Base-by-base conservation (phyloP, 192 early-diverging fungal genomes). In the Lobosporangium transversale region DNA sequence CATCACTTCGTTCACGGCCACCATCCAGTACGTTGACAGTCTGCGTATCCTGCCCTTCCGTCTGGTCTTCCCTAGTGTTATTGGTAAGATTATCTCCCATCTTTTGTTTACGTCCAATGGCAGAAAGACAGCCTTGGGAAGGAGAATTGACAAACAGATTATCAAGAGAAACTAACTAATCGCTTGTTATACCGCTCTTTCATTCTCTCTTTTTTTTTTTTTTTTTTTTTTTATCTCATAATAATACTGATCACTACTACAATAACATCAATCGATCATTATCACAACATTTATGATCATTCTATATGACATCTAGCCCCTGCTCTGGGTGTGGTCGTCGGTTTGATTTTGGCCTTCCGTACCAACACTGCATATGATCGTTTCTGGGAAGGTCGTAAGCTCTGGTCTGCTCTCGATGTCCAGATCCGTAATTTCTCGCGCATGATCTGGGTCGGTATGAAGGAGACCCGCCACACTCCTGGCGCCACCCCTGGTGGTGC, bases 301-400 rank as follows among this genome's bases (percentile, higher is more conserved):
- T 30, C 44, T 21, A 15, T 2, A 26, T 33, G 14, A 17, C 9
- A 51, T 36, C 26, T 58, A 66, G 69, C 62, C 21, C 79, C 79
- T 58, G 70, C 70, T 11, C 49, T 80, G 57, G 68, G 70, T 20
- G 66, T 80, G 7, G 79, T 80, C 14, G 70, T 68, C 30, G 79
- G 68, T 60, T 62, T 70, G 63, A 73, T 80, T 33, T 45, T 80
- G 14, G 70, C 69, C 6, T 74, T 80, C 60, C 59, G 79, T 24
- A 74, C 79, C 66, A 80, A 80, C 55, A 80, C 65, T 37, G 70
- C 69, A 20, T 80, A 80, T 26, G 79, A 80, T 53, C 63, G 79
- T 53, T 80, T 62, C 61, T 80, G 79, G 79, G 79, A 80, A 47
- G 79, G 79, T 62, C 68, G 79, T 44, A 80, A 80, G 55, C 50